A percentile compares a stretch with the other conserved stretches of the same genome.
Conservation (phyloP, 768 basidiomycete species). For the Multifurca ochricompacta region DNA sequence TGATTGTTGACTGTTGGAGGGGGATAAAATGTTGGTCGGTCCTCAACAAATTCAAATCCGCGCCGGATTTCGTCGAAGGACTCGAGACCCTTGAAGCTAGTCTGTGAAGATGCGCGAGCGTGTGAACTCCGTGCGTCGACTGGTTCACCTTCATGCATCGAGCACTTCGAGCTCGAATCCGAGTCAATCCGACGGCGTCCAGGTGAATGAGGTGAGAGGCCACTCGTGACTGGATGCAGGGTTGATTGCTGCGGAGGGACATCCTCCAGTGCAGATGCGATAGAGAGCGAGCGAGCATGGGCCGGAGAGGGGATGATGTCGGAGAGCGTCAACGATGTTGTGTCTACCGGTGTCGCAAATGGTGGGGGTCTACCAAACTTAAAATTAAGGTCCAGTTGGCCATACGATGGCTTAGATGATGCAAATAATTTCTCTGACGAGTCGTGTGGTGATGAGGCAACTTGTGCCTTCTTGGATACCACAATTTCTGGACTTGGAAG, state of each 20-base stretch:
- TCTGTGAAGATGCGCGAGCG: slow-evolving; percentile 36
- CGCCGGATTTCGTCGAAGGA: slow-evolving; percentile 74
- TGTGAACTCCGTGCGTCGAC: slow-evolving; percentile 23
- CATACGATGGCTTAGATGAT: slow-evolving; percentile 45
- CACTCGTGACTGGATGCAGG: slow-evolving; percentile 18
- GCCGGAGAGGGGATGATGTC: slow-evolving; percentile 68
- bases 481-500: slow-evolving; percentile 19
- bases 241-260: slow-evolving; percentile 27
- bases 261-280: slow-evolving; percentile 32
- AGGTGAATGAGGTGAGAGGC: slow-evolving; percentile 30
- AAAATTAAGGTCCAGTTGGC: slow-evolving; percentile 63
- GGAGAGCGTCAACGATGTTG: slow-evolving; percentile 49
- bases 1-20: slow-evolving; percentile 33
- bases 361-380: slow-evolving; percentile 55
- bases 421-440: slow-evolving; percentile 20
- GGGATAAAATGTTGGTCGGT: slow-evolving; percentile 61
- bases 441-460: neutral
- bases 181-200: slow-evolving; percentile 36
- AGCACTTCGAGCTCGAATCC: slow-evolving; percentile 35
- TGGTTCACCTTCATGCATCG: slow-evolving; percentile 25
- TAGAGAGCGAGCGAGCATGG: slow-evolving; percentile 42
- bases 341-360: slow-evolving; percentile 11
- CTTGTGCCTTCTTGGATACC: neutral
- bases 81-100: slow-evolving; percentile 65
- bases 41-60: slow-evolving; percentile 63